These are phyloP conservation scores for Malus sieversii DNA, from an alignment of 306 rosid species.

Conservation along the genomic window DNA sequence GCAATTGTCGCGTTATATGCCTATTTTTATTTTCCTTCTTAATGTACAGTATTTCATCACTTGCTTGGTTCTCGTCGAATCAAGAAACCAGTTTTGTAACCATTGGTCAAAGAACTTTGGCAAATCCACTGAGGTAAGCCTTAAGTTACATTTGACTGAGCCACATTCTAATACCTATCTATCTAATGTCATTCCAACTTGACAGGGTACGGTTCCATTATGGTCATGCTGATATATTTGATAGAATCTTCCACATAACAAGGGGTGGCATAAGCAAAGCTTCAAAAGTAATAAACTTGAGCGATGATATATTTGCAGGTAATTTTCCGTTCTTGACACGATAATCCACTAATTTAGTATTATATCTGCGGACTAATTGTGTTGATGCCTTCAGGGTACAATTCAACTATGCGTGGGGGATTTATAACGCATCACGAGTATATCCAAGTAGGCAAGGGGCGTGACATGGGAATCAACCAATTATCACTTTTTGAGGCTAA, in stretches of 20 bases:
- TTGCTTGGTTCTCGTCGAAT: constrained; percentile 97
- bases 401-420: constrained; percentile 86
- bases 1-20: constrained; percentile 1
- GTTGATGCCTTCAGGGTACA: constrained; percentile 49
- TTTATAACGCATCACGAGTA: constrained; percentile 89
- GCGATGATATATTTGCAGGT: constrained; percentile 98
- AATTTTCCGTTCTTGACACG: constrained; percentile 21
- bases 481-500: constrained; percentile 92
- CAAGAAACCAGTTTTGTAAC: constrained; percentile 96
- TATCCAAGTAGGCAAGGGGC: constrained; percentile 96
- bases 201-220: constrained; percentile 95
- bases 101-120: constrained; percentile 88
- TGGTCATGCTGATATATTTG: constrained; percentile 98
- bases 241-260: constrained; percentile 92
- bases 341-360: constrained; percentile 10
- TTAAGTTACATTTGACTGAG: background rate
- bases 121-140: constrained; percentile 85
- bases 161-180: background rate
- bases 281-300: constrained; percentile 74
- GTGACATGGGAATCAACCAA: constrained; percentile 97
- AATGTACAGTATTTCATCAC: constrained; percentile 86
- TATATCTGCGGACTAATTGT: constrained; percentile 20
- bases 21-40: constrained; percentile 12
- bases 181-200: constrained; percentile 12
- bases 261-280: constrained; percentile 99